Percentiles rank a stretch among this genome's conserved stretches.
Evolutionary conservation across 192 early-diverging fungal species (phyloP).

Genomic region (Backusella parvicylindrica): DNA sequence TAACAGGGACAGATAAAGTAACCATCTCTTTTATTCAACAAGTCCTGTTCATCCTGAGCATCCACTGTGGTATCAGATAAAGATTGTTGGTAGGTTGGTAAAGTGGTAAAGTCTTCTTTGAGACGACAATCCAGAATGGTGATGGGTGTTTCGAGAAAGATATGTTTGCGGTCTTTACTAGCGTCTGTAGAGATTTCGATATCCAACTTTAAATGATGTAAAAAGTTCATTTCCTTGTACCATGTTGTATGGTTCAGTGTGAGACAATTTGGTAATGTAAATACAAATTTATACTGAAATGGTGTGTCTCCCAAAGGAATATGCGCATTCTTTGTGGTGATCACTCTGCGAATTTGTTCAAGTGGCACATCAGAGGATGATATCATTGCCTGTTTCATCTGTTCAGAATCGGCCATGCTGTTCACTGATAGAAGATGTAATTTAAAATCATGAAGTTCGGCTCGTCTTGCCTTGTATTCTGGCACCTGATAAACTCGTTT

Average conservation of each 20-base stretch:
- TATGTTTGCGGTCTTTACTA: slow-evolving; percentile 6
- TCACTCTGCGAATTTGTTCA: slow-evolving; percentile 6
- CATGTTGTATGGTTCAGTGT: slow-evolving; percentile 27
- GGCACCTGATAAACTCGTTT: slow-evolving; percentile 23
- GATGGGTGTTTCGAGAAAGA: slow-evolving; percentile 25
- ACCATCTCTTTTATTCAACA: not conserved
- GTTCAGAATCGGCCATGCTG: not conserved
- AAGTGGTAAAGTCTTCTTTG: slow-evolving; percentile 25
- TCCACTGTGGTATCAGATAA: slow-evolving; percentile 6
- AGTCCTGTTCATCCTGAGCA: not conserved
- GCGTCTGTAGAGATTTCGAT: slow-evolving; percentile 9
- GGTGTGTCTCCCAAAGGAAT: slow-evolving; percentile 4
- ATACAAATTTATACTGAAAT: slow-evolving; percentile 27
- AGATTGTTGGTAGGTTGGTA: slow-evolving; percentile 27
- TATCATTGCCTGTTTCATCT: not conserved
- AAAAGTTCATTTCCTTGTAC: slow-evolving; percentile 23
- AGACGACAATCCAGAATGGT: slow-evolving; percentile 29
- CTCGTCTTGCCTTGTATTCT: slow-evolving; percentile 17
- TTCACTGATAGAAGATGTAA: slow-evolving; percentile 6
- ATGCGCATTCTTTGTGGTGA: slow-evolving; percentile 18
- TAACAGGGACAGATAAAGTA: slow-evolving; percentile 30
- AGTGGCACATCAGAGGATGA: not conserved
- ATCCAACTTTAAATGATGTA: slow-evolving; percentile 22
- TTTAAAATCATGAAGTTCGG: slow-evolving; percentile 18
- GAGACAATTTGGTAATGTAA: slow-evolving; percentile 29